Evolutionary conservation across 805 yeast species (phyloP), one percentile per base, ranked within the genome.

Genomic region (Ascoidea rubescens): DNA sequence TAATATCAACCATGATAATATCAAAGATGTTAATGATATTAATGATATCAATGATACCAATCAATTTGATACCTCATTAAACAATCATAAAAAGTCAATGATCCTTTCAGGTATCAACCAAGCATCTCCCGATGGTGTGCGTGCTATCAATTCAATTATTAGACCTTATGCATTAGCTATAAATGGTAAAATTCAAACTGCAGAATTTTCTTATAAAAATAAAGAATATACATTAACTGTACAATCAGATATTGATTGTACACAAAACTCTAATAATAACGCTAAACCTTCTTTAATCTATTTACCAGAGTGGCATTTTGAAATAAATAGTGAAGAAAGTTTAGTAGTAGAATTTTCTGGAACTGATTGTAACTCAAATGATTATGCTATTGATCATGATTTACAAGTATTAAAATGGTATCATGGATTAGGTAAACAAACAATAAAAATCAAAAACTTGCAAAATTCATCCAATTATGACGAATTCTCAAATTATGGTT

Each of bases 281-380:
- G 14, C 4, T 37, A 56, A 59, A 4, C 81, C 88, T 2, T 82
- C 91, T 0, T 64, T 75, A 48, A 75, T 90, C 1, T 85, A 71
- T 60, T 60, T 88, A 31, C 97, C 97, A 0, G 71, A 70, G 31
- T 74, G 80, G 71, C 96, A 90, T 63, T 89, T 75, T 71, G 79
- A 67, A 48, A 62, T 64, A 48, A 78, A 71, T 52, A 72, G 69
- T 54, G 52, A 43, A 5, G 8, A 42, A 17, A 52, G 43, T 30
- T 48, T 46, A 4, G 6, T 45, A 12, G 69, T 72, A 10, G 73
- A 72, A 14, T 71, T 86, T 5, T 69, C 67, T 16, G 68, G 79
- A 12, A 71, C 80, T 4, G 68, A 79, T 1, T 95, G 95, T 0
- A 62, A 64, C 10, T 77, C 82, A 58, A 70, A 71, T 37, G 49